Conservation (phyloP, 495 filamentous ascomycete species). For the Daldinia caldariorum region DNA sequence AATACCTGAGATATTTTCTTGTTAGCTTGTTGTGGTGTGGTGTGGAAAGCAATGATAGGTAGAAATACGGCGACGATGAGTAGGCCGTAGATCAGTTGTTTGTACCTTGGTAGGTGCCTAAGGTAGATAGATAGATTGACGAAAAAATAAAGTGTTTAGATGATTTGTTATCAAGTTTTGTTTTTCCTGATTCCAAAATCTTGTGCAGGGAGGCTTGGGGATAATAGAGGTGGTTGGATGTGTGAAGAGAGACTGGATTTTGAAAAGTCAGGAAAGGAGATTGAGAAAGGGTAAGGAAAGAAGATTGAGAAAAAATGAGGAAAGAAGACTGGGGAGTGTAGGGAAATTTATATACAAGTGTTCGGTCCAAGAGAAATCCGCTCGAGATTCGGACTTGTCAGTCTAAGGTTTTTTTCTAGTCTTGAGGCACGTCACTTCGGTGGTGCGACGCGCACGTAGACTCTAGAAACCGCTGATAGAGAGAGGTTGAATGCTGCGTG, state of each 20-base stretch:
- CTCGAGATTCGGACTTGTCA: neutral
- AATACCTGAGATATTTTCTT: no score
- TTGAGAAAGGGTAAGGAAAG: no score
- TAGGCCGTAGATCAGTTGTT: no score
- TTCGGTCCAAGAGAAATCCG: no score
- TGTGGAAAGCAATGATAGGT: neutral
- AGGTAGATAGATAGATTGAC: no score
- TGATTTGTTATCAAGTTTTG: no score
- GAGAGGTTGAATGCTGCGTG: neutral
- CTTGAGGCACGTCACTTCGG: neutral
- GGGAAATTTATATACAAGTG: no score
- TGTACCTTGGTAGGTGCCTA: slow-evolving; percentile 1
- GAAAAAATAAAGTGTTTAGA: neutral
- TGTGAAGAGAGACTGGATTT: neutral
- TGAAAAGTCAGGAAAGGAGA: neutral
- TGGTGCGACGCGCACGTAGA: neutral
- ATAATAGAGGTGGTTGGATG: neutral
- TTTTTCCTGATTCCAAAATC: neutral
- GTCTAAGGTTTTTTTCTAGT: neutral
- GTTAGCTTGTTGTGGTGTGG: neutral
- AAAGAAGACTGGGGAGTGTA: no score
- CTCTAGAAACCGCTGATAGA: neutral
- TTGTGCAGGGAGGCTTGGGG: neutral
- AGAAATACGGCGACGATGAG: neutral
- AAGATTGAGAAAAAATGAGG: no score